phyloP scores from a whole-genome alignment of 352 stramenopile genomes.

The Globisporangium irregulare region DNA sequence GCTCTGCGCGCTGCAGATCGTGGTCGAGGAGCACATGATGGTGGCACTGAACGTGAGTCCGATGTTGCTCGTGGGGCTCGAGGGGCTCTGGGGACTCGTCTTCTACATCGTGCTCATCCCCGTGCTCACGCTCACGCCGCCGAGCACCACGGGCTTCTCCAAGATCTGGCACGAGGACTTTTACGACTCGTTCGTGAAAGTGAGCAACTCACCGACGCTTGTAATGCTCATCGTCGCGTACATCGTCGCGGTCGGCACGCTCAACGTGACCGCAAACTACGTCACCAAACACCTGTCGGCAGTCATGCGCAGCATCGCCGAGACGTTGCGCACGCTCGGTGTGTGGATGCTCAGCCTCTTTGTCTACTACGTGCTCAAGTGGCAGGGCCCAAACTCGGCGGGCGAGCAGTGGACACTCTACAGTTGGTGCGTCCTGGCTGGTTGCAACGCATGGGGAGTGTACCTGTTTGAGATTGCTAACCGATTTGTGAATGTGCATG shows the following conservation, averaged over 20 bases:
- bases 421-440: slow-evolving; percentile 46
- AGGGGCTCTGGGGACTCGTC: slow-evolving; percentile 85
- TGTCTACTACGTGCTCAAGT: slow-evolving; percentile 77
- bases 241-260: slow-evolving; percentile 68
- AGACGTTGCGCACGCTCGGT: slow-evolving; percentile 77
- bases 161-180: slow-evolving; percentile 85
- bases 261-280: slow-evolving; percentile 83
- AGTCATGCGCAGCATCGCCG: slow-evolving; percentile 78
- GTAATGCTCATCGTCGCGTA: slow-evolving; percentile 55
- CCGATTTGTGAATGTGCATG: slow-evolving; percentile 1
- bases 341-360: slow-evolving; percentile 78
- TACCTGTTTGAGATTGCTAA: not conserved
- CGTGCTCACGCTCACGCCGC: slow-evolving; percentile 60
- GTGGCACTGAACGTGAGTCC: slow-evolving; percentile 75
- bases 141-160: slow-evolving; percentile 41
- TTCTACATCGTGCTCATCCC: slow-evolving; percentile 75
- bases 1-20: slow-evolving; percentile 84
- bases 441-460: not conserved
- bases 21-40: slow-evolving; percentile 90
- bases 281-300: slow-evolving; percentile 85
- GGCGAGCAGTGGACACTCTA: slow-evolving; percentile 71
- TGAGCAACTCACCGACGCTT: slow-evolving; percentile 64
- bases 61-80: slow-evolving; percentile 84
- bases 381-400: slow-evolving; percentile 50
- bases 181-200: slow-evolving; percentile 71